phyloP scores from a whole-genome alignment of 306 rosid genomes.

The Urtica urens region DNA sequence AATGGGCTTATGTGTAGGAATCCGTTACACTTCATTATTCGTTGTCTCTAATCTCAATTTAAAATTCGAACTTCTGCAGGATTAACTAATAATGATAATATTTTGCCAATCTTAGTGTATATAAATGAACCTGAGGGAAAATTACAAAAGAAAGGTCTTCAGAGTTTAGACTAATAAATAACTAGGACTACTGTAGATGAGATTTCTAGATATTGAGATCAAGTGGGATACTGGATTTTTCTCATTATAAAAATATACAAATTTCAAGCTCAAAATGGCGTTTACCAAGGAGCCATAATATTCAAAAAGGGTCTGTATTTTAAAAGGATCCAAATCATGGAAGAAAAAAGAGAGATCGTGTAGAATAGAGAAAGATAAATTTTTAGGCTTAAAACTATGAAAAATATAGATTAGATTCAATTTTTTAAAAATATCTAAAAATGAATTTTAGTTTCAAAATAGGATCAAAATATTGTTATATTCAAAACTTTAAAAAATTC shows the following conservation, averaged over 20 bases:
- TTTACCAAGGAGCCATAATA: neutral
- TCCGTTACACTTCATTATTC: neutral
- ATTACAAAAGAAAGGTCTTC: slow-evolving; percentile 9
- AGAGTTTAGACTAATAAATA: slow-evolving; percentile 13
- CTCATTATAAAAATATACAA: neutral
- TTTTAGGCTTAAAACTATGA: neutral
- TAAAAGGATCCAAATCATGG: neutral
- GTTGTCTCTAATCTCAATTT: neutral
- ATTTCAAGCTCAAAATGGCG: slow-evolving; percentile 14
- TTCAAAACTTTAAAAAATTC: no score
- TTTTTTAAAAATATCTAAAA: no score
- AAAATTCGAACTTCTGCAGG: no score
- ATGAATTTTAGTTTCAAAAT: neutral
- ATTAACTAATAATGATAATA: no score
- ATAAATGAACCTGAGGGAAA: slow-evolving; percentile 9
- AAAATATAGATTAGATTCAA: neutral
- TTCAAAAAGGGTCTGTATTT: no score
- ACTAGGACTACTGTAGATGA: no score
- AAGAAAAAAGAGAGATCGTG: neutral
- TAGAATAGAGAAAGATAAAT: neutral
- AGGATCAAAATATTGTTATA: no score
- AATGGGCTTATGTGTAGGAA: no score
- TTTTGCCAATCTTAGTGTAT: slow-evolving; percentile 12
- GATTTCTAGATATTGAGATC: slow-evolving; percentile 19
- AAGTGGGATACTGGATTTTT: no score